Base-by-base conservation (phyloP, 805 yeast species). In the Ogataea nakhonphanomensis region DNA sequence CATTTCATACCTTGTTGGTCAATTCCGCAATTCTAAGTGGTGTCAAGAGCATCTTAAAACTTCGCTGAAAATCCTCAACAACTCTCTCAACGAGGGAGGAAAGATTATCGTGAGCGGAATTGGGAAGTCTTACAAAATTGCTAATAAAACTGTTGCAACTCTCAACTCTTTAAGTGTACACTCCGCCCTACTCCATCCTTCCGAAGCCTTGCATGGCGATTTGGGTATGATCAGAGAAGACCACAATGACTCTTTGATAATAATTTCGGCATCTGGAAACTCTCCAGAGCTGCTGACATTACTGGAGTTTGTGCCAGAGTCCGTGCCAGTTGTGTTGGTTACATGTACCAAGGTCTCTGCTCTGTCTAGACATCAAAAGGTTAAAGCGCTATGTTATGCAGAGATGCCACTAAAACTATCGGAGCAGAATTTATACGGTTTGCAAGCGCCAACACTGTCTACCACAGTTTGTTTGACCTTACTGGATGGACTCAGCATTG, bases 161-260 rank as follows among this genome's bases (percentile, higher is more conserved):
- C 66, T 88, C 61, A 85, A 83, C 55, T 86, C 95, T 0, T 67
- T 89, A 43, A 80, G 89, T 23, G 72, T 88, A 37, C 79, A 77
- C 37, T 70, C 95, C 0, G 74, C 78, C 0, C 51, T 74, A 1
- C 64, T 88, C 39, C 96, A 88, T 56, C 95, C 96, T 0, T 66
- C 85, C 4, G 96, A 88, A 45, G 96, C 96, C 0, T 65, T 89
- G 13, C 96, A 88, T 58, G 96, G 96, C 5, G 96, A 88, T 59
- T 70, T 88, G 51, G 96, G 96, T 2, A 62, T 81, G 27, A 63
- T 89, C 7, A 62, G 75, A 36, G 76, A 73, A 20, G 71, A 71
- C 12, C 65, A 71, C 17, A 71, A 72, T 43, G 86, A 83, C 48
- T 65, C 76, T 24, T 45, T 88, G 37, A 59, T 89, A 2, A 65